These are phyloP conservation scores for Glycine tomentella DNA, from an alignment of 306 rosid genomes.

Conservation along the genomic window DNA sequence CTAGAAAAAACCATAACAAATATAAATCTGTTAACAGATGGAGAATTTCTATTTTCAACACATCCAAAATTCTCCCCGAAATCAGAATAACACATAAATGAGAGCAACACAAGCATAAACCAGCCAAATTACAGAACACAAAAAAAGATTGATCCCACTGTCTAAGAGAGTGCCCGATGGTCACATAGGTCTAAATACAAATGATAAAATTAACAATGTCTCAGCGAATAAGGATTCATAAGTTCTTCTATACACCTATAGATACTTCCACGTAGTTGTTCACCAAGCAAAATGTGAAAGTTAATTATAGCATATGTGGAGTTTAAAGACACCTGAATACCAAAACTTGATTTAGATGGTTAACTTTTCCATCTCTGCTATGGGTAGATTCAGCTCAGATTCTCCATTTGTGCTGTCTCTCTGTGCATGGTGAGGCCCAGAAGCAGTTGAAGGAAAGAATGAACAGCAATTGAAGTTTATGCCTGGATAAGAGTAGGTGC, in stretches of 20 bases:
- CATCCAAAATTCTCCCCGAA: no score
- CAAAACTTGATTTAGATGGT: conserved; percentile 19
- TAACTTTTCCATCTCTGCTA: conserved; percentile 38
- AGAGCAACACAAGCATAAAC: no score
- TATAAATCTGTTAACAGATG: no score
- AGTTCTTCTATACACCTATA: not conserved
- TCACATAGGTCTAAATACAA: not conserved
- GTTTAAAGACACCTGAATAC: not conserved
- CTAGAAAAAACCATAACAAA: no score
- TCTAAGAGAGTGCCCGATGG: no score
- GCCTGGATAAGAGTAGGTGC: conserved; percentile 40
- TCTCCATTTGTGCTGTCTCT: conserved; percentile 16
- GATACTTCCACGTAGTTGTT: not conserved
- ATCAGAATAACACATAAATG: no score
- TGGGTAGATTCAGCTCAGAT: conserved; percentile 39
- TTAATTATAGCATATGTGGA: not conserved
- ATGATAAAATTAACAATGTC: not conserved
- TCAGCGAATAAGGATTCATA: not conserved
- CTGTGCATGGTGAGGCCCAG: not conserved
- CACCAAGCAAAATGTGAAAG: conserved; percentile 11
- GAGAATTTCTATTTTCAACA: no score
- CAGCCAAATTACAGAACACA: no score
- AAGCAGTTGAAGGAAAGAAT: conserved; percentile 42
- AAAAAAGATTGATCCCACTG: no score
- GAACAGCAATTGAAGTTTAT: conserved; percentile 50